Conservation (phyloP, 352 stramenopile species). For the Peronosclerospora sorghi region DNA sequence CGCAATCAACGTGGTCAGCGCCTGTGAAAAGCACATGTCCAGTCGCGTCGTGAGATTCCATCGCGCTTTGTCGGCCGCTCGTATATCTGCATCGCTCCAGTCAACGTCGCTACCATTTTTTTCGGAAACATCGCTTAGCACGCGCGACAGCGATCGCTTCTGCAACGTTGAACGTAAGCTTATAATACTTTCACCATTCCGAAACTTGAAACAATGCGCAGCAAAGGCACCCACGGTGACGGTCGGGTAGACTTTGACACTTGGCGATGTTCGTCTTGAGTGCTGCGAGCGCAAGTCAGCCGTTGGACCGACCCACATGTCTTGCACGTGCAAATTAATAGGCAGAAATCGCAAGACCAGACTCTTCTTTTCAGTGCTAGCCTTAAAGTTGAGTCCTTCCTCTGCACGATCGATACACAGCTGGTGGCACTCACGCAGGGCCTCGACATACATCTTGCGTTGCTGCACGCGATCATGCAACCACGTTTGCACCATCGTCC, state of each 20-base stretch:
- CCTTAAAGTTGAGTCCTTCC: constrained; percentile 69
- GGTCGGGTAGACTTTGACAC: constrained; percentile 54
- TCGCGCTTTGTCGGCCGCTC: constrained; percentile 45
- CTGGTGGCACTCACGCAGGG: constrained; percentile 55
- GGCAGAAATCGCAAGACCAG: constrained; percentile 58
- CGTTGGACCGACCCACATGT: constrained; percentile 74
- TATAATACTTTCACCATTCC: constrained; percentile 59
- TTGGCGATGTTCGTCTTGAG: constrained; percentile 42
- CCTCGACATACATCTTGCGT: constrained; percentile 57
- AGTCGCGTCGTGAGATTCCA: constrained; percentile 72
- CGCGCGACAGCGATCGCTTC: constrained; percentile 42
- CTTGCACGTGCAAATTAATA: constrained; percentile 77
- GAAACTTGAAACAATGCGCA: constrained; percentile 75
- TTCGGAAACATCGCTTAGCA: constrained; percentile 32
- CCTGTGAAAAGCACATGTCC: constrained; percentile 74
- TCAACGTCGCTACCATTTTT: constrained; percentile 26
- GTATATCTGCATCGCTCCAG: constrained; percentile 42
- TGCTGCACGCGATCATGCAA: constrained; percentile 59
- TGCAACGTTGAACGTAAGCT: constrained; percentile 45
- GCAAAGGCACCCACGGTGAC: constrained; percentile 74
- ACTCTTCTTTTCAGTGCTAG: constrained; percentile 78
- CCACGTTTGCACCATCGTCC: constrained; percentile 58
- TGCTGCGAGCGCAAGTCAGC: constrained; percentile 54
- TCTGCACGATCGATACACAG: constrained; percentile 54
- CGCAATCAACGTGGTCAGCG: constrained; percentile 53